Evolutionary conservation across 2,329 filamentous ascomycete species (phyloP).

Genomic region (Metarhizium robertsii): DNA sequence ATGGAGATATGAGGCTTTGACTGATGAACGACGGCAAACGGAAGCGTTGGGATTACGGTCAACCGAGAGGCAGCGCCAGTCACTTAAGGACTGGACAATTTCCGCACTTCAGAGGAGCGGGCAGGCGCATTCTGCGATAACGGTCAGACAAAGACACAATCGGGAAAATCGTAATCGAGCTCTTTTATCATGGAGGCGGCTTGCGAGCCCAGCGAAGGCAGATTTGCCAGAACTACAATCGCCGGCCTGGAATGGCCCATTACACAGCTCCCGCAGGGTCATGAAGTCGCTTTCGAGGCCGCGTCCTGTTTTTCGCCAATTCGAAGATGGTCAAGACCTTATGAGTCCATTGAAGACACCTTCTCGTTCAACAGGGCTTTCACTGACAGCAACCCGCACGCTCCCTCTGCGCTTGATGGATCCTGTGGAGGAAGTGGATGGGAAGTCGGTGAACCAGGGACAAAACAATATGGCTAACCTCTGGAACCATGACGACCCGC

Average conservation of each 20-base stretch:
- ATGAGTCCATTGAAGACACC: constrained; percentile 28
- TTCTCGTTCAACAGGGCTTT: constrained; percentile 36
- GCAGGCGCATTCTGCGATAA: constrained; percentile 26
- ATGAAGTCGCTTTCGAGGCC: constrained; percentile 17
- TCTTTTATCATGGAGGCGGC: constrained; percentile 22
- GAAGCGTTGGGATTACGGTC: constrained; percentile 23
- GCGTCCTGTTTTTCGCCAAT: constrained; percentile 14
- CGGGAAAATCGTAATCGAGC: constrained; percentile 21
- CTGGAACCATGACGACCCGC: background rate
- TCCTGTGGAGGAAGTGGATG: constrained; percentile 21
- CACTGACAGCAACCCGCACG: constrained; percentile 25
- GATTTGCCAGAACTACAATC: constrained; percentile 2
- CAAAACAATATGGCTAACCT: background rate
- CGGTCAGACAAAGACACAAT: constrained; percentile 21
- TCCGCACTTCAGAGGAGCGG: constrained; percentile 26
- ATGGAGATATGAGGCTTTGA: constrained; percentile 10
- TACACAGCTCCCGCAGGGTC: constrained; percentile 11
- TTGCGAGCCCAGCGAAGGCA: constrained; percentile 9
- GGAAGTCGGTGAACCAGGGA: constrained; percentile 10
- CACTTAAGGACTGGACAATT: constrained; percentile 27
- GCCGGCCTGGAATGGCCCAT: background rate
- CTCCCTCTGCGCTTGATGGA: constrained; percentile 19
- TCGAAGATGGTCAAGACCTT: constrained; percentile 11
- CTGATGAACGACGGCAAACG: constrained; percentile 15
- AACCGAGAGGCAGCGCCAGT: constrained; percentile 20